Percentiles rank a stretch among this genome's conserved stretches.
Conservation (phyloP, 2,329 filamentous ascomycete species). For the Microsporum ferrugineum region DNA sequence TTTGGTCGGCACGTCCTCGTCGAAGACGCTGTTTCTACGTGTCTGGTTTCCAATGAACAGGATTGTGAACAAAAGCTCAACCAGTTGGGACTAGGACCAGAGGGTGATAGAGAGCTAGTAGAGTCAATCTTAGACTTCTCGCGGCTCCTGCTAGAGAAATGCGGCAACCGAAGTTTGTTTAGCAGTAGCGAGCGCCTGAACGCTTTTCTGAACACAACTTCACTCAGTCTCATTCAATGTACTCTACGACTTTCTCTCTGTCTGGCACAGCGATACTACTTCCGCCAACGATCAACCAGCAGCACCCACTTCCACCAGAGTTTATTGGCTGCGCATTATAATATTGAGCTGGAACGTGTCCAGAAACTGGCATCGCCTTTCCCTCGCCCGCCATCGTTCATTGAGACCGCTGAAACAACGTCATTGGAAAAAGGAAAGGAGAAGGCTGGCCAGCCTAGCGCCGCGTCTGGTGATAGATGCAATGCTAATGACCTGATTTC, state of each 20-base stretch:
- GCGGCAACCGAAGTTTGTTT: slow-evolving; percentile 92
- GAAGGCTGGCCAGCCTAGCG: slow-evolving; percentile 39
- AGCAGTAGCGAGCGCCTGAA: slow-evolving; percentile 85
- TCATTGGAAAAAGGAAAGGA: slow-evolving; percentile 64
- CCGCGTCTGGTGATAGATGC: slow-evolving; percentile 36
- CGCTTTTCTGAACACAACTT: slow-evolving; percentile 78
- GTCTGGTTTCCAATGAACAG: slow-evolving; percentile 43
- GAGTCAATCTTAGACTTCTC: slow-evolving; percentile 77
- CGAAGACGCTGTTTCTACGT: slow-evolving; percentile 47
- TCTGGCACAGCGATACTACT: slow-evolving; percentile 84
- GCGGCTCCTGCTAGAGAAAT: slow-evolving; percentile 78
- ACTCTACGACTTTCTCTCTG: slow-evolving; percentile 73
- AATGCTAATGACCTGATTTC: slow-evolving; percentile 77
- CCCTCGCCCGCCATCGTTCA: slow-evolving; percentile 52
- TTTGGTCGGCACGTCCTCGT: slow-evolving; percentile 44
- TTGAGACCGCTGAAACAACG: slow-evolving; percentile 39
- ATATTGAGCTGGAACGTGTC: slow-evolving; percentile 61
- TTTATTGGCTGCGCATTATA: slow-evolving; percentile 72
- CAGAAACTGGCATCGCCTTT: slow-evolving; percentile 77
- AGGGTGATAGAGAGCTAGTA: slow-evolving; percentile 71
- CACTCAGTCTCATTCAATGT: slow-evolving; percentile 62
- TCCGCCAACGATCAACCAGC: slow-evolving; percentile 60
- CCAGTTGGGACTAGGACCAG: slow-evolving; percentile 52
- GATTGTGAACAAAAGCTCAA: slow-evolving; percentile 44
- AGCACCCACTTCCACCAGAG: slow-evolving; percentile 57